Conservation (phyloP, 805 yeast species). For the Candida verbasci region DNA sequence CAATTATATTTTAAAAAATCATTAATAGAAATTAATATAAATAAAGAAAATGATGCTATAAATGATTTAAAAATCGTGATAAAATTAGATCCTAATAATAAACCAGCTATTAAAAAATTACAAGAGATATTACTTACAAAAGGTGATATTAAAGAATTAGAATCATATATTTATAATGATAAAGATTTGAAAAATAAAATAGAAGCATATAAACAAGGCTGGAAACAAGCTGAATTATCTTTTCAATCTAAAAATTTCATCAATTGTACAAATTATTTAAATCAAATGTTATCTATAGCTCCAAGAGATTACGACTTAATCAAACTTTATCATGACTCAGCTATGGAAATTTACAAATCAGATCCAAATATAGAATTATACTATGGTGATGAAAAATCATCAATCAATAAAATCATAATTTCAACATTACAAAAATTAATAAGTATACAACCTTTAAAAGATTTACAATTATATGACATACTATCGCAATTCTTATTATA, state of each 20-base stretch:
- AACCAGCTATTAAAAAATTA: constrained; percentile 48
- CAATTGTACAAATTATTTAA: constrained; percentile 23
- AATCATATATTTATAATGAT: constrained; percentile 10
- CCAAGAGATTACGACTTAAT: constrained; percentile 33
- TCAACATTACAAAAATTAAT: constrained; percentile 23
- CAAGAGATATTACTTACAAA: constrained; percentile 46
- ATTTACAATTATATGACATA: constrained; percentile 20
- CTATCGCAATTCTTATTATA: constrained; percentile 36
- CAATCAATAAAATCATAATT: constrained; percentile 16
- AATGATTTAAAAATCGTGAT: constrained; percentile 48
- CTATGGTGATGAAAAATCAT: constrained; percentile 3
- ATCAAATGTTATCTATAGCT: constrained; percentile 28
- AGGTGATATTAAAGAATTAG: constrained; percentile 43
- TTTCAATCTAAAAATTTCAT: constrained; percentile 12
- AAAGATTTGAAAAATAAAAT: constrained; percentile 13
- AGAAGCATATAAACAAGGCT: constrained; percentile 11
- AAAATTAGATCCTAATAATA: constrained; percentile 33
- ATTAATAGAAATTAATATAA: constrained; percentile 52
- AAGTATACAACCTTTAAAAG: constrained; percentile 22
- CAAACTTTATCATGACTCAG: constrained; percentile 7
- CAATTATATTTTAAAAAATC: constrained; percentile 58
- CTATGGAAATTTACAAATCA: constrained; percentile 6
- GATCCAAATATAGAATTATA: constrained; percentile 1
- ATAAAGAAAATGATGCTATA: constrained; percentile 50
- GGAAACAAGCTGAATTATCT: constrained; percentile 2